phyloP scores from a whole-genome alignment of 2,329 filamentous ascomycete species.

The Colletotrichum liaoningense region DNA sequence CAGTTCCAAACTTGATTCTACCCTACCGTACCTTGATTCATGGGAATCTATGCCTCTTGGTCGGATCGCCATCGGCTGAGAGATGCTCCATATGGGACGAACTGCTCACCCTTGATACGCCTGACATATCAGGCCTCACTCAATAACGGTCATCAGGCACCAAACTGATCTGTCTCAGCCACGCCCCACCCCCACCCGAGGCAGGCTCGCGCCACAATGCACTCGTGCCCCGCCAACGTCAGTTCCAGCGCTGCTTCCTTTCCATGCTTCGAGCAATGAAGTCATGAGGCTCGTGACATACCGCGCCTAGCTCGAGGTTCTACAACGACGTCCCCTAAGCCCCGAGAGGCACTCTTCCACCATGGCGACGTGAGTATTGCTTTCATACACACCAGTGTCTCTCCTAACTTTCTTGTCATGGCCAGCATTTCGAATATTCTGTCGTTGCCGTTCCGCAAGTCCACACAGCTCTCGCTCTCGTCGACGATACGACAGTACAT shows the following conservation, averaged over 20 bases:
- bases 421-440: constrained; percentile 68
- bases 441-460: constrained; percentile 88
- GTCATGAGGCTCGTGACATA: constrained; percentile 26
- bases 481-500: constrained; percentile 94
- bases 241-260: constrained; percentile 10
- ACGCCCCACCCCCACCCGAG: constrained; percentile 24
- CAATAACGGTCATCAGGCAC: background rate
- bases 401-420: background rate
- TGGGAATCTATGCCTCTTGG: background rate
- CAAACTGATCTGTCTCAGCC: constrained; percentile 5
- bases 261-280: constrained; percentile 32
- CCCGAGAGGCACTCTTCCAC: background rate
- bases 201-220: constrained; percentile 12
- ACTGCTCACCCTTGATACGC: background rate
- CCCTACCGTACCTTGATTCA: background rate
- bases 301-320: constrained; percentile 17
- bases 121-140: background rate
- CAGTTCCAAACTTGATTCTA: background rate
- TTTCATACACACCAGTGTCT: no score
- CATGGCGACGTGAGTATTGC: constrained; percentile 43
- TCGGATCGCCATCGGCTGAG: background rate
- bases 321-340: background rate
- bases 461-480: constrained; percentile 81
- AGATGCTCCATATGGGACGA: background rate
- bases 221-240: constrained; percentile 35